Evolutionary conservation across 169 alveolate genomes (phyloP), one percentile per base, ranked within the genome.

Genomic region (Babesia ovis): DNA sequence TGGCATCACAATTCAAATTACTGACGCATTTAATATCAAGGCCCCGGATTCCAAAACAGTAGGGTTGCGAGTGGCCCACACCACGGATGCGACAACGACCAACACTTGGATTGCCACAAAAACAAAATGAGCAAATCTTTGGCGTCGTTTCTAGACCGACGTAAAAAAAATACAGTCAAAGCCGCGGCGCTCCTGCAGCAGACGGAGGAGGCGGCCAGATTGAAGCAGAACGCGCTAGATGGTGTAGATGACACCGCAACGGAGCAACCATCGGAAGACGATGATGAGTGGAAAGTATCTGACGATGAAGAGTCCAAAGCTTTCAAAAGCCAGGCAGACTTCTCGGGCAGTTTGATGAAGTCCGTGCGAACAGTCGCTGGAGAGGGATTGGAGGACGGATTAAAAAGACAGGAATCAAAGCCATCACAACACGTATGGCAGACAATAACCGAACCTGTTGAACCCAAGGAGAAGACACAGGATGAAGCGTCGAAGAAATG

Each of bases 211-310:
- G 77, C 59, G 27, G 73, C 74, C 53, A 34, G 45, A 45, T 66
- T 55, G 42, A 74, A 79, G 61, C 57, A 53, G 25, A 43, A 59
- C 58, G 83, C 64, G 18, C 32, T 35, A 25, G 55, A 35, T 32
- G 62, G 77, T 20, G 62, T n/a, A 29, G 86, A 79, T 53, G 77
- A 60, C 22, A 29, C 74, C 35, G 39, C 3, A 32, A 46, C 66
- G n/a, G 86, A 79, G 48, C 56, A 31, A 27, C 74, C 68, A 35
- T 79, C 86, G 20, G 86, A 79, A n/a, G 83, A 79, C 14, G 86
- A 79, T 53, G 77, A 79, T 59, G 86, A 79, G 45, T 79, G 86
- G 86, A 68, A 70, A 61, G 83, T 79, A n/a, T 68, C 83, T 18
- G 77, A 70, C 61, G 86, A 79, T 50, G 85, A 77, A 60, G 72